Evolutionary conservation across 2,329 filamentous ascomycete species (phyloP).

Genomic region (Nothophaeocryptopus gaeumannii): DNA sequence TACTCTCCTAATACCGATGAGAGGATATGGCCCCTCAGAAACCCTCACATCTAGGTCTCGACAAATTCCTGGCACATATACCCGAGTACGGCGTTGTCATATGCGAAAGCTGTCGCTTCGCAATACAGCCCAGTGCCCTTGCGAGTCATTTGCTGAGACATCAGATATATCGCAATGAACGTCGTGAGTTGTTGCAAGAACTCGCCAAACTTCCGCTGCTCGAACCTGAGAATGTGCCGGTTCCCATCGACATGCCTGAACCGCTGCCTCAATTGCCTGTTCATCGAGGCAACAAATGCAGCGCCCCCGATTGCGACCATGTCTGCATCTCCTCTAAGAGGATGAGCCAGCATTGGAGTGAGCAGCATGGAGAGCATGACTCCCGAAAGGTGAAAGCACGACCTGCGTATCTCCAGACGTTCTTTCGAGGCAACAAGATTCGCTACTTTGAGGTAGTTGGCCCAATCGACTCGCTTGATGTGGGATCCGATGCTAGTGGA

Average conservation of each 20-base stretch:
- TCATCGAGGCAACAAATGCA: constrained; percentile 4
- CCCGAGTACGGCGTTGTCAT: too few relatives aligned
- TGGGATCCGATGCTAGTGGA: too few relatives aligned
- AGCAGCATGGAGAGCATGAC: constrained; percentile 9
- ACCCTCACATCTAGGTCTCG: too few relatives aligned
- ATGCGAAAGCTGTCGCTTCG: too few relatives aligned
- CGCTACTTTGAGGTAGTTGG: constrained; percentile 14
- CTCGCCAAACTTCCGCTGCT: too few relatives aligned
- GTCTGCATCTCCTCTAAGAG: constrained; percentile 10
- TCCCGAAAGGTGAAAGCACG: constrained; percentile 6
- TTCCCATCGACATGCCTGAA: background rate
- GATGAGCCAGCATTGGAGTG: constrained; percentile 11
- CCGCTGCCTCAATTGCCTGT: constrained; percentile 3
- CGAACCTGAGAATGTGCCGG: background rate
- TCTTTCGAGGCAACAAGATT: constrained; percentile 15
- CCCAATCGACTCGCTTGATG: constrained; percentile 18
- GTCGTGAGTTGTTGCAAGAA: too few relatives aligned
- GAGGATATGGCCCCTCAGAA: too few relatives aligned
- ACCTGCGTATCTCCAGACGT: constrained; percentile 11
- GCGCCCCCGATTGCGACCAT: constrained; percentile 4
- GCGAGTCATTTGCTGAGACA: too few relatives aligned
- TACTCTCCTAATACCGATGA: too few relatives aligned
- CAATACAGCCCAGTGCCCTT: too few relatives aligned
- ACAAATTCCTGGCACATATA: too few relatives aligned
- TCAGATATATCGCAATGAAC: too few relatives aligned